Evolutionary conservation across 345 rosid genomes (phyloP).

Genomic region (Populus nigra): DNA sequence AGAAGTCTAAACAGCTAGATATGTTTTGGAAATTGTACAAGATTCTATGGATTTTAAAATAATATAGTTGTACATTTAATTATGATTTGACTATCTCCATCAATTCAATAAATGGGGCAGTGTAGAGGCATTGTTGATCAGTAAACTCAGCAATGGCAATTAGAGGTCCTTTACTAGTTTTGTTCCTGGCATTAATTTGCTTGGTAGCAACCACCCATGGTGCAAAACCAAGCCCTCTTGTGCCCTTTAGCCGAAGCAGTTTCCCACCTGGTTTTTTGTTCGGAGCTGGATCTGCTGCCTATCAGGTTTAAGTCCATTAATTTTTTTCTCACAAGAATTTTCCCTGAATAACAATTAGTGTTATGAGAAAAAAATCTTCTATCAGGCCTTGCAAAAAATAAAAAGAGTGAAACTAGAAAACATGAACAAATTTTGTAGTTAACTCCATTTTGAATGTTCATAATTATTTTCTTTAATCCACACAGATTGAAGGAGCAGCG

Average conservation of each 20-base stretch:
- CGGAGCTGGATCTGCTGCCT: slow-evolving; percentile 28
- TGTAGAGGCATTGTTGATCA: too few relatives aligned
- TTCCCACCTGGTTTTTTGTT: slow-evolving; percentile 23
- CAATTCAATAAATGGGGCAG: too few relatives aligned
- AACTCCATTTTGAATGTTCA: not conserved
- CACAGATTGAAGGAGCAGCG: slow-evolving; percentile 24
- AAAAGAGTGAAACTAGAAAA: not conserved
- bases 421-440: not conserved
- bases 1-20: too few relatives aligned
- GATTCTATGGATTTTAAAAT: too few relatives aligned
- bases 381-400: not conserved
- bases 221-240: not conserved
- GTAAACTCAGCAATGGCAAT: not conserved
- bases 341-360: too few relatives aligned
- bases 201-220: not conserved
- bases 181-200: not conserved
- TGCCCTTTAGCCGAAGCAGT: slow-evolving; percentile 11
- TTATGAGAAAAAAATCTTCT: not conserved
- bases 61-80: too few relatives aligned
- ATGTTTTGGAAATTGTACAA: too few relatives aligned
- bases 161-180: not conserved
- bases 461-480: not conserved
- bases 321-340: too few relatives aligned
- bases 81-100: too few relatives aligned
- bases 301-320: slow-evolving; percentile 11